phyloP scores from a whole-genome alignment of 2,329 filamentous ascomycete species.

The Cordyceps pruinosa region DNA sequence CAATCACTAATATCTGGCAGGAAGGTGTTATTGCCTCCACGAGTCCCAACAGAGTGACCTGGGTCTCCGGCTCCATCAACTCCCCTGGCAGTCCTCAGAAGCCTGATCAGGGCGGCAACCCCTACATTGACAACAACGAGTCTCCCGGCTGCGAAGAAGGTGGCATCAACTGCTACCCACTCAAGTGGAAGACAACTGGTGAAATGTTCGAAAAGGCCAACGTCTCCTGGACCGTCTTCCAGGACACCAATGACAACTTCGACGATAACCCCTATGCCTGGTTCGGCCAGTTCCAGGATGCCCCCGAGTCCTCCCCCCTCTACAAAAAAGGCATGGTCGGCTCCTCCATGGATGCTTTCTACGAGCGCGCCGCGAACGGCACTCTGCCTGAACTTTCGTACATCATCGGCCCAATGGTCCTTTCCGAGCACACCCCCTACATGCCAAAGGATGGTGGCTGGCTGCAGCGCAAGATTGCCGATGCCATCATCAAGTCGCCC shows the following conservation, averaged over 20 bases:
- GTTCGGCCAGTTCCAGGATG: slow-evolving; percentile 46
- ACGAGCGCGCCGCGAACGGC: slow-evolving; percentile 41
- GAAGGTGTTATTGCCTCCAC: slow-evolving; percentile 46
- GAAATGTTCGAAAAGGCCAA: slow-evolving; percentile 42
- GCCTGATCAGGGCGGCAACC: slow-evolving; percentile 34
- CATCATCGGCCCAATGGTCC: slow-evolving; percentile 42
- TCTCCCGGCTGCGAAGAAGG: slow-evolving; percentile 35
- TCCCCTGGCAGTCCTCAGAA: slow-evolving; percentile 37
- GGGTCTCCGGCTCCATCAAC: slow-evolving; percentile 46
- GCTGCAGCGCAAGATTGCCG: slow-evolving; percentile 45
- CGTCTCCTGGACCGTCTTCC: slow-evolving; percentile 44
- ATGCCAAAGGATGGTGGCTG: slow-evolving; percentile 47
- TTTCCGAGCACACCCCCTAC: slow-evolving; percentile 48
- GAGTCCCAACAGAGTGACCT: slow-evolving; percentile 44
- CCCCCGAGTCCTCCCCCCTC: slow-evolving; percentile 32
- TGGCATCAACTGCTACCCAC: slow-evolving; percentile 44
- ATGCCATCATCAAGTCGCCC: slow-evolving; percentile 42
- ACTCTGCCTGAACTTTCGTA: slow-evolving; percentile 45
- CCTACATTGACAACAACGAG: slow-evolving; percentile 45
- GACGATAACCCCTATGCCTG: slow-evolving; percentile 48
- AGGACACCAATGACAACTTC: slow-evolving; percentile 42
- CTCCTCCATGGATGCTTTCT: slow-evolving; percentile 43
- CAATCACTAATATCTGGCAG: slow-evolving; percentile 27
- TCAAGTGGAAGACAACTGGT: slow-evolving; percentile 46
- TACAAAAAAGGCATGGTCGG: slow-evolving; percentile 40